Evolutionary conservation across 2,329 filamentous ascomycete species (phyloP).

Genomic region (Teratosphaeria pseudoeucalypti): DNA sequence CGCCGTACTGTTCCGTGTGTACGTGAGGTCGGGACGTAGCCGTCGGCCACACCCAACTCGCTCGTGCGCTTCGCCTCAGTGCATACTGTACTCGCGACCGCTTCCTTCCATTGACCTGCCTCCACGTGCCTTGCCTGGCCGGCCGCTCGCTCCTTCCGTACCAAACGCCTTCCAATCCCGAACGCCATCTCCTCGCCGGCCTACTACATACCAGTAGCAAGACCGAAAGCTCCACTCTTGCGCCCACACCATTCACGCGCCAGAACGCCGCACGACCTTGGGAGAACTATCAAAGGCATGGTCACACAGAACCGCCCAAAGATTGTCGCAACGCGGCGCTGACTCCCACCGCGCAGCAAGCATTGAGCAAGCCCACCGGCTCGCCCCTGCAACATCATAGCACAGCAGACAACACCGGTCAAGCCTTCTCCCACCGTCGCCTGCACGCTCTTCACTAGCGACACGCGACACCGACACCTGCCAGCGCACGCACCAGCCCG

Average conservation of each 20-base stretch:
- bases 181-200: not conserved
- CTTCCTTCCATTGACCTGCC: not conserved
- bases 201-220: not conserved
- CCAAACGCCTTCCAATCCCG: not conserved
- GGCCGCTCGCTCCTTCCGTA: not conserved
- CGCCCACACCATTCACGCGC: not conserved
- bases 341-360: not conserved
- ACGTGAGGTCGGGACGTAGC: not conserved
- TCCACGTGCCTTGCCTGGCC: not conserved
- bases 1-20: not conserved
- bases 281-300: not conserved
- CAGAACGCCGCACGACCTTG: not conserved
- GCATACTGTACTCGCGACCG: not conserved
- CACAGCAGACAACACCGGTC: not conserved
- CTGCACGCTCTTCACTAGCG: not conserved
- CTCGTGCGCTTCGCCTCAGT: not conserved
- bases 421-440: not conserved
- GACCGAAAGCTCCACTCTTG: not conserved
- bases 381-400: not conserved
- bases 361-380: not conserved
- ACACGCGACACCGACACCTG: not conserved
- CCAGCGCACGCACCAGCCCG: not conserved
- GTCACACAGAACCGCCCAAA: not conserved
- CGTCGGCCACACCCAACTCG: not conserved
- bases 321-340: not conserved